Percentiles rank a stretch among this genome's conserved stretches.
Conservation (phyloP, 257 asterid species). For the Solanum chiquidenum region DNA sequence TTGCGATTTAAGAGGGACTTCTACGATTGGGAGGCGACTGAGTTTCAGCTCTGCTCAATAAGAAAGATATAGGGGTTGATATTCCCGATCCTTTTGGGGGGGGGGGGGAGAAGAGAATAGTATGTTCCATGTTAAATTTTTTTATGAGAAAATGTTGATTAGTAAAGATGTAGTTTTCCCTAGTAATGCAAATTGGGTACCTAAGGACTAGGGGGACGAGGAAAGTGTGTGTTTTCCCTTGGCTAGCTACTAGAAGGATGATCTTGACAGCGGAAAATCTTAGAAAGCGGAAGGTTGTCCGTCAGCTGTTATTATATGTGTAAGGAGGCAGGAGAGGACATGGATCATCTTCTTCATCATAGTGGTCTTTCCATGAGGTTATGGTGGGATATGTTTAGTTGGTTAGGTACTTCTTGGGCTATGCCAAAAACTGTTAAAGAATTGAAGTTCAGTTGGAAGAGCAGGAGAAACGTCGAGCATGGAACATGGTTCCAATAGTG, state of each 20-base stretch:
- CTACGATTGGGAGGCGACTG: neutral
- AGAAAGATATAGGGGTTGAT: neutral
- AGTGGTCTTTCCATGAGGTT: neutral
- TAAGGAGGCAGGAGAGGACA: neutral
- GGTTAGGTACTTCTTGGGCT: neutral
- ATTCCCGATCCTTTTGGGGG: too few species aligned
- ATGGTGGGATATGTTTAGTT: neutral
- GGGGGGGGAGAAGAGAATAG: too few species aligned
- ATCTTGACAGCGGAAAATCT: neutral
- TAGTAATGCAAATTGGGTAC: neutral
- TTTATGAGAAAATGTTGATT: neutral
- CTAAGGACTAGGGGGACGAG: neutral
- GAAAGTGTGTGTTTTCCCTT: neutral
- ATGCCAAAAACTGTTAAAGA: neutral
- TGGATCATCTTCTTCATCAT: neutral
- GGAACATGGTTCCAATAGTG: neutral
- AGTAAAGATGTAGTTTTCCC: neutral
- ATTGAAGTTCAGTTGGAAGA: too few species aligned
- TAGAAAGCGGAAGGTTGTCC: neutral
- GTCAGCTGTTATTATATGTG: neutral
- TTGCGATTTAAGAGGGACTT: neutral
- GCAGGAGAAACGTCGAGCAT: too few species aligned
- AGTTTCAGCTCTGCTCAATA: too few species aligned
- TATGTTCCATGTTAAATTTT: too few species aligned
- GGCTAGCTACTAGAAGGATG: neutral